Conservation (phyloP, 2,329 filamentous ascomycete species). For the Aspergillus clavatus region DNA sequence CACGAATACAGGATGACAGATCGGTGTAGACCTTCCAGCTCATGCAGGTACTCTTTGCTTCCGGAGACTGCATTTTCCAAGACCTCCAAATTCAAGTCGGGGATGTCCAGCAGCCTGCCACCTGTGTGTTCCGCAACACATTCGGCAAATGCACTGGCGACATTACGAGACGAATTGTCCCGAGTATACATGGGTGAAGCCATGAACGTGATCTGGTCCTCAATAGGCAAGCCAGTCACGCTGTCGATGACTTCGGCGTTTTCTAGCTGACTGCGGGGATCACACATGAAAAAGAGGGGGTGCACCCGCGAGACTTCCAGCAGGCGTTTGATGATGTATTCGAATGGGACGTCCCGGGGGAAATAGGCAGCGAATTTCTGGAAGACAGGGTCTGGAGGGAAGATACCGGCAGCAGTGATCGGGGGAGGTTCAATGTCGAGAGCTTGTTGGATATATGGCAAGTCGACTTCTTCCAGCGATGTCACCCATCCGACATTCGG, state of each 20-base stretch:
- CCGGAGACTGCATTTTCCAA: conserved; percentile 55
- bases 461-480: conserved; percentile 67
- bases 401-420: conserved; percentile 66
- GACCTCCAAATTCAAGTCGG: conserved; percentile 64
- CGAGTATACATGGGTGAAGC: conserved; percentile 62
- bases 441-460: conserved; percentile 56
- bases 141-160: conserved; percentile 61
- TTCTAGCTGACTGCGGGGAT: conserved; percentile 56
- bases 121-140: conserved; percentile 64
- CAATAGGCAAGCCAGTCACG: conserved; percentile 60
- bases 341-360: conserved; percentile 72
- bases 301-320: conserved; percentile 63
- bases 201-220: conserved; percentile 71
- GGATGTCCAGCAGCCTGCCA: conserved; percentile 67
- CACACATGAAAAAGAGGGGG: conserved; percentile 65
- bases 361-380: conserved; percentile 78
- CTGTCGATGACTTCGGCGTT: conserved; percentile 72
- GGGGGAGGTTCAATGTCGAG: conserved; percentile 62
- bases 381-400: conserved; percentile 65
- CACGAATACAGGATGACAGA: conserved; percentile 82
- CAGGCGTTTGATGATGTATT: conserved; percentile 73
- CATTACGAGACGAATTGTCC: conserved; percentile 36
- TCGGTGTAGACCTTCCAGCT: conserved; percentile 75
- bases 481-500: conserved; percentile 67
- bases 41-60: conserved; percentile 55